Percentiles rank a stretch among this genome's conserved stretches.
Evolutionary conservation across 352 stramenopile genomes (phyloP).

Genomic region (Phytophthora colocasiae): DNA sequence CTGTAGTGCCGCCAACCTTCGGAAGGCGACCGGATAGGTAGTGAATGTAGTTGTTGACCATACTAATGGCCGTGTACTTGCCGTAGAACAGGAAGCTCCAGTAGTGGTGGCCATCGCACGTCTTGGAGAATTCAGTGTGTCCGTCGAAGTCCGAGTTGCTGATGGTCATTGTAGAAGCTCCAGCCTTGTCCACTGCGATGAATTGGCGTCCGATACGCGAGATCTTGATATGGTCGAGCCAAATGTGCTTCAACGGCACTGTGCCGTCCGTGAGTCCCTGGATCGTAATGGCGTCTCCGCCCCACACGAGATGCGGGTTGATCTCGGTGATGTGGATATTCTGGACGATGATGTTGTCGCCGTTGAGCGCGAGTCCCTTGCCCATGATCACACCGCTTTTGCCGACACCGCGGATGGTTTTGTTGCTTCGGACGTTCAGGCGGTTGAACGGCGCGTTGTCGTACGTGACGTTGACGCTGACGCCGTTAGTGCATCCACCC

Average conservation of each 20-base stretch:
- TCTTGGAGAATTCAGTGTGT: slow-evolving; percentile 7
- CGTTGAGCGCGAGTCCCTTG: slow-evolving; percentile 37
- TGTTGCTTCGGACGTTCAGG: slow-evolving; percentile 36
- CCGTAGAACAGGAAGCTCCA: slow-evolving; percentile 31
- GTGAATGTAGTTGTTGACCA: slow-evolving; percentile 17
- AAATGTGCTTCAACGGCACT: slow-evolving; percentile 34
- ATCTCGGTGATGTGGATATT: slow-evolving; percentile 51
- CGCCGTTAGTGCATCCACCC: slow-evolving; percentile 46
- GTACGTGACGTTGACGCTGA: slow-evolving; percentile 47
- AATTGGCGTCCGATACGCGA: slow-evolving; percentile 16
- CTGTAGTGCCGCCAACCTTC: slow-evolving; percentile 4
- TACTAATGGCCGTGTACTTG: slow-evolving; percentile 8
- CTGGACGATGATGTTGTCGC: slow-evolving; percentile 52
- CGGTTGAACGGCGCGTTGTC: slow-evolving; percentile 34
- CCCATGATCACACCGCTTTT: slow-evolving; percentile 46
- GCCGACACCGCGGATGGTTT: slow-evolving; percentile 48
- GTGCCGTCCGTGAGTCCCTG: slow-evolving; percentile 20
- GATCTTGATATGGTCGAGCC: slow-evolving; percentile 40
- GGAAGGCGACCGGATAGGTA: slow-evolving; percentile 7
- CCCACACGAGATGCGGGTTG: slow-evolving; percentile 35
- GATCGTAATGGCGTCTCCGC: slow-evolving; percentile 23
- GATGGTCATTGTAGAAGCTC: slow-evolving; percentile 6
- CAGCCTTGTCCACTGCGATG: slow-evolving; percentile 7
- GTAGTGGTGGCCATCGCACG: slow-evolving; percentile 40
- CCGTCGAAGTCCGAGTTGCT: slow-evolving; percentile 19